These are phyloP conservation scores for Thelephora terrestris DNA, from an alignment of 1,284 basidiomycete species.

Conservation along the genomic window DNA sequence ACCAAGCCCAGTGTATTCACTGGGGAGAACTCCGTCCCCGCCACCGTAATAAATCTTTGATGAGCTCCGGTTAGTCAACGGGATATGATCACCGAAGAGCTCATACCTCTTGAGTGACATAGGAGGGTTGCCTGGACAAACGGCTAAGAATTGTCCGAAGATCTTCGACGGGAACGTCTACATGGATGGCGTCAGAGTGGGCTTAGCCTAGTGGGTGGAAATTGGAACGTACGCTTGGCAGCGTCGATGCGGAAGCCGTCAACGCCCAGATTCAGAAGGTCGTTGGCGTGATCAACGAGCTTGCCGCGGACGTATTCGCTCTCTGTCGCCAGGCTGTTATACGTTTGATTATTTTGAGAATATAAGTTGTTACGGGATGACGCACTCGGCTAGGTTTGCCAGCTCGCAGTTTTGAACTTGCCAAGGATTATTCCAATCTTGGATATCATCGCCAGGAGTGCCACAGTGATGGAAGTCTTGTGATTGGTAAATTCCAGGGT, in stretches of 20 bases:
- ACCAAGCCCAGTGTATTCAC: slow-evolving; percentile 16
- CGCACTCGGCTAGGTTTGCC: slow-evolving; percentile 46
- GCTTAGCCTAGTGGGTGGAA: background rate
- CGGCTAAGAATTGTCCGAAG: slow-evolving; percentile 42
- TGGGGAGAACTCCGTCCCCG: background rate
- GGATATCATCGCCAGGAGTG: slow-evolving; percentile 41
- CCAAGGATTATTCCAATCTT: slow-evolving; percentile 38
- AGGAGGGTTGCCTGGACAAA: slow-evolving; percentile 28
- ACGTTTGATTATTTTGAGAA: background rate
- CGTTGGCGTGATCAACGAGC: slow-evolving; percentile 49
- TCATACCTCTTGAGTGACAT: slow-evolving; percentile 47
- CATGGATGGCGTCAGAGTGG: background rate
- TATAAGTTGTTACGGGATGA: slow-evolving; percentile 2
- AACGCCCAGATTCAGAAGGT: slow-evolving; percentile 49
- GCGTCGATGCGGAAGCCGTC: slow-evolving; percentile 61
- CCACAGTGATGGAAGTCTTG: slow-evolving; percentile 60
- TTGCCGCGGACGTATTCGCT: slow-evolving; percentile 44
- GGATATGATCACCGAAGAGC: background rate
- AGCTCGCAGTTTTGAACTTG: slow-evolving; percentile 57
- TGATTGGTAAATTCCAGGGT: slow-evolving; percentile 43
- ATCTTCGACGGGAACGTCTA: slow-evolving; percentile 45
- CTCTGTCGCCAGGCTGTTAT: slow-evolving; percentile 43
- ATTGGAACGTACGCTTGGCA: slow-evolving; percentile 40
- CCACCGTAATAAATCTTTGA: background rate
- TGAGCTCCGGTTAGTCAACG: background rate